Conservation (phyloP, 345 rosid species). For the Gossypium thurberi region DNA sequence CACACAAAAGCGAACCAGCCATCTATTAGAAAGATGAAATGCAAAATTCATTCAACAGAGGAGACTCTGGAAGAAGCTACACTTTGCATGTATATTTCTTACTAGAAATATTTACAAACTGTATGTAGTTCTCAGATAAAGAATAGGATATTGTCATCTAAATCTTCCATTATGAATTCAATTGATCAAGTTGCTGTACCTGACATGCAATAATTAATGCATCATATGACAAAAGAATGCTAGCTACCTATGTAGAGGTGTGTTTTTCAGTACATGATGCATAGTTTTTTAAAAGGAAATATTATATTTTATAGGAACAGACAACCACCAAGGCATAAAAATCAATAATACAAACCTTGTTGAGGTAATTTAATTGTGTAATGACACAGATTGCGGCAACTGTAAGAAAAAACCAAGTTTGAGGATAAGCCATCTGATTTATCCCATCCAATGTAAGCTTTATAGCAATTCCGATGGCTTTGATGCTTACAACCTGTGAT, state of each 20-base stretch:
- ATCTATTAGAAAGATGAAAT: not conserved
- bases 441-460: constrained; percentile 82
- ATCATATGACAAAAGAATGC: not conserved
- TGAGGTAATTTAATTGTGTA: constrained; percentile 81
- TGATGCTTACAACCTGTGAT: constrained; percentile 80
- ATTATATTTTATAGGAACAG: not conserved
- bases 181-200: not conserved
- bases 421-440: constrained; percentile 70
- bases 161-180: not conserved
- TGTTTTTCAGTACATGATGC: not conserved
- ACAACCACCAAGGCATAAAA: not conserved
- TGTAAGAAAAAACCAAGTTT: constrained; percentile 86
- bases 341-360: constrained; percentile 46
- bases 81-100: not conserved
- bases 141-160: not conserved
- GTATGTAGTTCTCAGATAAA: not conserved
- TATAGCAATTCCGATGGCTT: constrained; percentile 90
- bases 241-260: not conserved
- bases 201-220: not conserved
- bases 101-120: not conserved
- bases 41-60: not conserved
- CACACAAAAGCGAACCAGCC: not conserved
- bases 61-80: not conserved
- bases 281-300: not conserved
- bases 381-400: constrained; percentile 81